Evolutionary conservation across 768 basidiomycete genomes (phyloP), one percentile per base, ranked within the genome.

Genomic region (Panaeolus papilionaceus): DNA sequence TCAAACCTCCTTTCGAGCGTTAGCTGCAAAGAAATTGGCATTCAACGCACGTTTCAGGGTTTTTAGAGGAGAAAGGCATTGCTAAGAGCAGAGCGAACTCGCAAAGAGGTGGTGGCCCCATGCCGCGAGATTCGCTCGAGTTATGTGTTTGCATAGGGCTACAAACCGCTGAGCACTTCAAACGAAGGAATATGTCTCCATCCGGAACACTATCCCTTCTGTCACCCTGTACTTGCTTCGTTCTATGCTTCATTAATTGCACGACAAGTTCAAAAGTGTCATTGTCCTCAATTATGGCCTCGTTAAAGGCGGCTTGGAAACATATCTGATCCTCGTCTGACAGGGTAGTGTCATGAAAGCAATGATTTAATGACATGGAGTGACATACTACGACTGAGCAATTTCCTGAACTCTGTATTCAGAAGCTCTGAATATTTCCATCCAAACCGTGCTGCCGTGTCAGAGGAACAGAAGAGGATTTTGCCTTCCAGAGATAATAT

Each of bases 361-460:
- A 28, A 38, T 64, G 54, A 64, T 23, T 23, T 68, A 39, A 64
- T 62, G 37, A 28, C 42, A n/a, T 42, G 62, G 49, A 39, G 23
- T 23, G 39, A 62, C 39, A 79, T 85, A 68, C 47, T 75, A 93
- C 92, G 73, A 72, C 89, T 85, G 72, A 95, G 81, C 65, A 93
- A 79, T 66, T 92, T 87, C 45, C 79, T 69, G 64, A 96, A 83
- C 68, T 90, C 86, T 11, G 80, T 80, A 77, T 94, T 92, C 37
- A 94, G 77, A 64, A 95, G 77, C 67, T 95, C 92, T 7, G 84
- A 80, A 66, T 91, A 88, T 63, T 82, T 84, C 93, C 92, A 95
- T 18, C 93, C 94, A 5, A 94, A 82, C 10, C 94, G 81, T 68
- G 92, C 92, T 37, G 83, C 83, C 49, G 93, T 83, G 4, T 90